Evolutionary conservation across 163 green algal genomes (phyloP).

Genomic region (Prototheca stagnorum): DNA sequence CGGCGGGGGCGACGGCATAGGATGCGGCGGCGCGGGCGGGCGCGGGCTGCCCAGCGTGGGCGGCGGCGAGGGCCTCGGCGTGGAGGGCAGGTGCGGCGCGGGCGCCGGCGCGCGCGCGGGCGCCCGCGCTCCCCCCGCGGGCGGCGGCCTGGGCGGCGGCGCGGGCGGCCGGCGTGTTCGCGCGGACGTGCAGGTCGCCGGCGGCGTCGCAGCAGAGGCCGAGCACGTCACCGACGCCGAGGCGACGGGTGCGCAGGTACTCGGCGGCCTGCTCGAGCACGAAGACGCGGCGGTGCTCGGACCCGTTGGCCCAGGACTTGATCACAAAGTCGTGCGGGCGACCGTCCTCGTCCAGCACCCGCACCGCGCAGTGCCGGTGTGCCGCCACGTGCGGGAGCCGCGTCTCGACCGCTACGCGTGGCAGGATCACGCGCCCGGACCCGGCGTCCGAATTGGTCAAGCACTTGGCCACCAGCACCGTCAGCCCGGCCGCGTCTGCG

Average conservation of each 20-base stretch:
- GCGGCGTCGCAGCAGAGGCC: slow-evolving; percentile 31
- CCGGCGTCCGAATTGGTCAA: slow-evolving; percentile 37
- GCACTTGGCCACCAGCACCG: slow-evolving; percentile 42
- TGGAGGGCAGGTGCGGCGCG: not conserved
- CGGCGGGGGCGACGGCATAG: too few species aligned
- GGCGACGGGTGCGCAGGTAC: slow-evolving; percentile 26
- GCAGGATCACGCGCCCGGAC: slow-evolving; percentile 43
- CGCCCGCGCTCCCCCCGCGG: slow-evolving; percentile 1
- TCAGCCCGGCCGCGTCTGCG: slow-evolving; percentile 4
- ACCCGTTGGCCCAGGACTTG: slow-evolving; percentile 59
- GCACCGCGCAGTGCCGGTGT: slow-evolving; percentile 22
- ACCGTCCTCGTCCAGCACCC: slow-evolving; percentile 6
- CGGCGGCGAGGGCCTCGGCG: not conserved
- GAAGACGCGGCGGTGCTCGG: slow-evolving; percentile 56
- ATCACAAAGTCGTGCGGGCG: slow-evolving; percentile 32
- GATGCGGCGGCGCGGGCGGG: too few species aligned
- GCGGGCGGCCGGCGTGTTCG: slow-evolving; percentile 20
- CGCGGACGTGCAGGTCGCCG: slow-evolving; percentile 18
- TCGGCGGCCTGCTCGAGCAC: slow-evolving; percentile 48
- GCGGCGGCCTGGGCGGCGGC: not conserved
- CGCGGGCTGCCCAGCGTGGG: too few species aligned
- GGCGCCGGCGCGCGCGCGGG: not conserved
- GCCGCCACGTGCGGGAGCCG: slow-evolving; percentile 25
- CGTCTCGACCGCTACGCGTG: slow-evolving; percentile 36
- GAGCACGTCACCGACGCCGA: slow-evolving; percentile 40